phyloP scores from a whole-genome alignment of 2,329 filamentous ascomycete genomes.

The Cladosporium sp. region DNA sequence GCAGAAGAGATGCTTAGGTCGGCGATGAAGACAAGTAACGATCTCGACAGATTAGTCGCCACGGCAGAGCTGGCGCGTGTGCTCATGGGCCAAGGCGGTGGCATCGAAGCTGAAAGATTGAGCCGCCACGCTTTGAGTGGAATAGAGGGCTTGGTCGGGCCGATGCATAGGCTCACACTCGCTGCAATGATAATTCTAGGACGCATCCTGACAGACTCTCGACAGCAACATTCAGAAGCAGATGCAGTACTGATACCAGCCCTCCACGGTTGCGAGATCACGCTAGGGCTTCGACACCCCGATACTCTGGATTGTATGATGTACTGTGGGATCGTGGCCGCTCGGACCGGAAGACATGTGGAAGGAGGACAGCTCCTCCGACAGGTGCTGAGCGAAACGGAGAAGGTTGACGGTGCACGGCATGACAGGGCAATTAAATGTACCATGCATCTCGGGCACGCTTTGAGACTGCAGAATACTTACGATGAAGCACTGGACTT shows the following conservation, averaged over 20 bases:
- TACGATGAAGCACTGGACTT: too few relatives aligned
- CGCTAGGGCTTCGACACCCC: background rate
- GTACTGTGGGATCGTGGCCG: too few relatives aligned
- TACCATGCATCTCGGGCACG: too few relatives aligned
- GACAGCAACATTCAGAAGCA: background rate
- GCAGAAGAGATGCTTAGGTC: background rate
- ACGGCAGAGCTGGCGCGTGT: background rate
- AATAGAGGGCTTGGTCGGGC: background rate
- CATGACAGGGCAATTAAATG: too few relatives aligned
- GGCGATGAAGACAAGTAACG: background rate
- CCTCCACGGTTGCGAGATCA: background rate
- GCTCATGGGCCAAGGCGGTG: background rate
- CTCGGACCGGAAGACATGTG: too few relatives aligned
- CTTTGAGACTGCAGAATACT: too few relatives aligned
- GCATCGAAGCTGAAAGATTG: background rate
- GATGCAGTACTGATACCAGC: background rate
- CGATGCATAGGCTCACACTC: background rate
- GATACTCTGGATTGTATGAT: background rate
- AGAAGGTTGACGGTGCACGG: too few relatives aligned
- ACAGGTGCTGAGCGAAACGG: too few relatives aligned
- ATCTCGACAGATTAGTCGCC: background rate
- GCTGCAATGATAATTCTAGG: background rate
- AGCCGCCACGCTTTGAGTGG: background rate
- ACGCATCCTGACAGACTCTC: background rate
- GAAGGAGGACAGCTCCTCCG: too few relatives aligned